Base-by-base conservation (phyloP, 306 rosid genomes). In the Prunus dulcis region DNA sequence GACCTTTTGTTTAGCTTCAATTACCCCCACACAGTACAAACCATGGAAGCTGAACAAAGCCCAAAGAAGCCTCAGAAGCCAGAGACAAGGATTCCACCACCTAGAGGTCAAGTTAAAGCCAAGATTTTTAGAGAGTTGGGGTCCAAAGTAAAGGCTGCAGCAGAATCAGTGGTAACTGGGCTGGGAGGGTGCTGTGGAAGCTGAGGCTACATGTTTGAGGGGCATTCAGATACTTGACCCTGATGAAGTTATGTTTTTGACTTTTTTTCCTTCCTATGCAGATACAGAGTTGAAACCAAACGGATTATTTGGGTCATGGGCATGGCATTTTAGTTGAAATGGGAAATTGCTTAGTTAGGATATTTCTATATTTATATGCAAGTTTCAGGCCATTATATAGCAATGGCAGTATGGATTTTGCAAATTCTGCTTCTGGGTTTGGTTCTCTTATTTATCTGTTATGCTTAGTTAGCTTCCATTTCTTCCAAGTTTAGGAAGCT, bases 61-160 rank as follows among this genome's bases (percentile, higher is more conserved):
- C 69, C 61, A 61, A 30, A n/a, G 78, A 74, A 69, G 47, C 73
- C 73, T 9, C 34, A 25, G 43, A 38, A 34, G n/a, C 50, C 65
- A 55, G 5, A 25, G 64, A 55, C 15, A 18, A 76, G 81, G 27
- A 9, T 76, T 27, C 85, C 85, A 30, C 85, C 85, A 4, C 68
- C 1, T 4, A 81, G 81, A 58, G 85, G 78, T 67, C 70, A 65
- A 4, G 71, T 81, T n/a, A 81, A 72, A 78, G 64, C 27, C 12
- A 49, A 14, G 49, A 72, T 76, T 8, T 56, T 72, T 46, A 38
- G 18, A 62, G 50, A 7, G 60, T 23, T 74, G 58, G 0, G 65
- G 10, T 51, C 23, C 1, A 63, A 20, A 20, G 10, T 58, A 8
- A 74, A 73, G n/a, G 25, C 8, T 32, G 74, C 46, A 19, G 52